Percentiles rank a stretch among this genome's conserved stretches.
These are phyloP conservation scores for Pulveroboletus sp. DNA, from an alignment of 768 basidiomycete genomes.

Conservation along the genomic window DNA sequence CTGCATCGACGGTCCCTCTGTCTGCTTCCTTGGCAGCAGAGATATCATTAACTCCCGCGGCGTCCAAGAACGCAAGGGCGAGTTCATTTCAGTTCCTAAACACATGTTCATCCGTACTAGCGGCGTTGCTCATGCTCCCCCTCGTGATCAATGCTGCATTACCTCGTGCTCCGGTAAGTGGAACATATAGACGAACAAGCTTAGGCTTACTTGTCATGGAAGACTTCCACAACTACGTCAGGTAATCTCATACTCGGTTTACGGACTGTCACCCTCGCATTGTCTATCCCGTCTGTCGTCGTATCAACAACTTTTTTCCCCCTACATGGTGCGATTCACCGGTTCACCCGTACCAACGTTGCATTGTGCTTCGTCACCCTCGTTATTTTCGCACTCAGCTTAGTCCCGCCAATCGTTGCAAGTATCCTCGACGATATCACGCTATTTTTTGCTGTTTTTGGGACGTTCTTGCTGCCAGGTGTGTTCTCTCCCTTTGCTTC, in stretches of 20 bases:
- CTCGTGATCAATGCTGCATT: conserved; percentile 50
- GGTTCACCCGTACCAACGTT: conserved; percentile 37
- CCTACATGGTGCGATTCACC: conserved; percentile 40
- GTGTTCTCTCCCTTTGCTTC: conserved; percentile 8
- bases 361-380: conserved; percentile 42
- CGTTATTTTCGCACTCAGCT: conserved; percentile 40
- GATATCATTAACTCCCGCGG: conserved; percentile 1
- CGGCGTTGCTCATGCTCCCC: conserved; percentile 50
- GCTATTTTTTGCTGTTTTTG: conserved; percentile 46
- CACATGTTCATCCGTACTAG: conserved; percentile 43
- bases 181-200: conserved; percentile 21
- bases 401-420: conserved; percentile 39
- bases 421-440: conserved; percentile 43
- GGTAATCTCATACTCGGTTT: conserved; percentile 32
- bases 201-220: conserved; percentile 9
- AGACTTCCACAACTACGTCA: conserved; percentile 4
- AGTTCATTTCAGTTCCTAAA: conserved; percentile 60
- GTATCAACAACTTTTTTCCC: conserved; percentile 52
- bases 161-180: conserved; percentile 38
- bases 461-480: conserved; percentile 65
- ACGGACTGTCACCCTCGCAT: conserved; percentile 47
- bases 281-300: conserved; percentile 56
- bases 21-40: conserved; percentile 54
- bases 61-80: conserved; percentile 40
- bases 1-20: conserved; percentile 59